Percentiles rank a stretch among this genome's conserved stretches.
Conservation (phyloP, 768 basidiomycete genomes). For the Termitomyces sp. region DNA sequence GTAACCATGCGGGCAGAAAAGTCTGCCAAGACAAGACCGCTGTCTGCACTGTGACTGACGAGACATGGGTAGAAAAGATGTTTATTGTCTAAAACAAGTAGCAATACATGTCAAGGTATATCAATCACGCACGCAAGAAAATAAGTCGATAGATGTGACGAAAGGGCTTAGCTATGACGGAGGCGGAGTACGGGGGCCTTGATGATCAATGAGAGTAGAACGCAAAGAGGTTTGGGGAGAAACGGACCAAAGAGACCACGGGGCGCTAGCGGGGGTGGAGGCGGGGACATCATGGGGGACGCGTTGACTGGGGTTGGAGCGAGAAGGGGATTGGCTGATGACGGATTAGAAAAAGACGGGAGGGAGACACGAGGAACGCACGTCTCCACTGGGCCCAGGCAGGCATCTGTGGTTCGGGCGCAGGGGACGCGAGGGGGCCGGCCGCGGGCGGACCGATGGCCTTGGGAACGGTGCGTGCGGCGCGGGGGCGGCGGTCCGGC, state of each 20-base stretch:
- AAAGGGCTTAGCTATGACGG: neutral
- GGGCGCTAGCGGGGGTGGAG: neutral
- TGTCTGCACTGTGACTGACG: no score
- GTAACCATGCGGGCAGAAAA: no score
- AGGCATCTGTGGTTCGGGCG: conserved; percentile 46
- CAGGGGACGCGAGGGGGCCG: conserved; percentile 28
- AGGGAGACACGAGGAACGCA: neutral
- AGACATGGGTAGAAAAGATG: no score
- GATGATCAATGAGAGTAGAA: neutral
- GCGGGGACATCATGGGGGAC: conserved; percentile 2
- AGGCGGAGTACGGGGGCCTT: conserved; percentile 4
- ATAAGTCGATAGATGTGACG: neutral
- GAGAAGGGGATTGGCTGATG: conserved; percentile 10
- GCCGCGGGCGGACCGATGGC: neutral
- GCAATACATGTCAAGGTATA: neutral
- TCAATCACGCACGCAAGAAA: neutral
- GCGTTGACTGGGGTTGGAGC: conserved; percentile 9
- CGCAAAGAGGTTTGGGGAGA: fast-evolving
- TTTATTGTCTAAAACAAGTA: neutral
- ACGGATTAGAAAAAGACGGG: neutral
- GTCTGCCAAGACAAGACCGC: no score
- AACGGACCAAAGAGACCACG: conserved; percentile 6
- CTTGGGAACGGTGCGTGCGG: neutral
- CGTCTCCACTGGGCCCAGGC: conserved; percentile 59
- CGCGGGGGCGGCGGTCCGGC: conserved; percentile 37